Evolutionary conservation across 2,329 filamentous ascomycete species (phyloP).

Genomic region (Arachnopeziza araneosa): DNA sequence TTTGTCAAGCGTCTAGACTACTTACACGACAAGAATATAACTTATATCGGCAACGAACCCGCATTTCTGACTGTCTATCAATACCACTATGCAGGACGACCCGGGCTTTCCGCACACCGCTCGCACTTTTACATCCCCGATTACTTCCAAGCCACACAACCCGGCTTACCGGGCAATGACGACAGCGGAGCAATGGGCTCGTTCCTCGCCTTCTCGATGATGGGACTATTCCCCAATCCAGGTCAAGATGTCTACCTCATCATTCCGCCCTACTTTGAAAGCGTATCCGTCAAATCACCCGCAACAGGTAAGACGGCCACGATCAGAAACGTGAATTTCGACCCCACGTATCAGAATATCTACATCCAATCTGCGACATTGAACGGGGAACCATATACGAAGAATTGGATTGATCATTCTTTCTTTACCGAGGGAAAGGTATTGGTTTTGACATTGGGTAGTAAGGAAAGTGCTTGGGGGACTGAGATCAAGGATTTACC

Average conservation of each 20-base stretch:
- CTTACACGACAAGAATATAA: constrained; percentile 53
- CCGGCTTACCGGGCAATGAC: constrained; percentile 64
- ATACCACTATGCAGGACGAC: constrained; percentile 64
- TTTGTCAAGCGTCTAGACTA: constrained; percentile 58
- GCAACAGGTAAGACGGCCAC: constrained; percentile 55
- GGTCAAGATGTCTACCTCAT: constrained; percentile 70
- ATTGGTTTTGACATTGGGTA: constrained; percentile 56
- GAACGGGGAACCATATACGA: constrained; percentile 53
- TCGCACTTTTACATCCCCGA: constrained; percentile 56
- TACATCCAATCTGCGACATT: constrained; percentile 62
- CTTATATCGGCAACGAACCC: constrained; percentile 63
- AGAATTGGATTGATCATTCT: constrained; percentile 62
- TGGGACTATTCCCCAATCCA: constrained; percentile 64
- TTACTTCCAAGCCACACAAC: constrained; percentile 53
- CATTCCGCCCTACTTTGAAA: constrained; percentile 60
- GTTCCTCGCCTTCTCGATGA: constrained; percentile 61
- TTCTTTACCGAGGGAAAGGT: constrained; percentile 62
- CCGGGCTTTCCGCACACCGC: constrained; percentile 47
- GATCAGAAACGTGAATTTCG: constrained; percentile 57
- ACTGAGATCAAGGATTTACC: constrained; percentile 54
- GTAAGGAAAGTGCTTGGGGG: constrained; percentile 60
- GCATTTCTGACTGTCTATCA: constrained; percentile 60
- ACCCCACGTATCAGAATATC: constrained; percentile 49
- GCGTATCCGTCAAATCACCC: constrained; percentile 51
- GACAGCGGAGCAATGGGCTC: constrained; percentile 66